Evolutionary conservation across 768 basidiomycete genomes (phyloP).

Genomic region (Vishniacozyma victoriae): DNA sequence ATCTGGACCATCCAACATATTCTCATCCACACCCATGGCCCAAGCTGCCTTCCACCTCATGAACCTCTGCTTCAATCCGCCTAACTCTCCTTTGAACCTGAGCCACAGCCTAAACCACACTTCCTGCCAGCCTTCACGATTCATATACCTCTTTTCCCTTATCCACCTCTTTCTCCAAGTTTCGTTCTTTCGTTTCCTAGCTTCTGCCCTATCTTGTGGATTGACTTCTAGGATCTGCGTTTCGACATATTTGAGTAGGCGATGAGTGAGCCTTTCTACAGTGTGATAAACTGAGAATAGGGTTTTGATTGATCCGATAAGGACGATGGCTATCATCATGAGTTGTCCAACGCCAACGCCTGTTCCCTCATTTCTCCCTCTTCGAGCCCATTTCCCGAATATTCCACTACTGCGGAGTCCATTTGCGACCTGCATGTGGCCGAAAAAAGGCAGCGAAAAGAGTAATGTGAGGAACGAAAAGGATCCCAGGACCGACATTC

Average conservation of each 20-base stretch:
- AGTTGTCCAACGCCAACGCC: constrained; percentile 14
- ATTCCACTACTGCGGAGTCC: constrained; percentile 26
- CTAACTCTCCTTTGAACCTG: constrained; percentile 8
- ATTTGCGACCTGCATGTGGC: constrained; percentile 29
- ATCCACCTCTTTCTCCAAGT: constrained; percentile 20
- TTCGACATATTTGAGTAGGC: constrained; percentile 30
- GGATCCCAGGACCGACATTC: constrained; percentile 31
- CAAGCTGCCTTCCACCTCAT: constrained; percentile 1
- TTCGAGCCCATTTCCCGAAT: constrained; percentile 16
- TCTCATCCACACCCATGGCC: not conserved
- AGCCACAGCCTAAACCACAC: constrained; percentile 15
- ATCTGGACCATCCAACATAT: no score
- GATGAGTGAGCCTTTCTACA: constrained; percentile 9
- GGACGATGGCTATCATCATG: constrained; percentile 32
- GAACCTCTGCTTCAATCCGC: not conserved
- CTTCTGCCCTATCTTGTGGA: constrained; percentile 20
- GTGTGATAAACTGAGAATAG: constrained; percentile 20
- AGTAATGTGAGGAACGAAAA: constrained; percentile 34
- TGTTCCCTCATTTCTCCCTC: constrained; percentile 6
- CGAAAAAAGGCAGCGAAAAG: constrained; percentile 27
- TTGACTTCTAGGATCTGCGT: constrained; percentile 40
- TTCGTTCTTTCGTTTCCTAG: constrained; percentile 5
- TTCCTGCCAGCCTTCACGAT: constrained; percentile 18
- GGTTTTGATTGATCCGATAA: constrained; percentile 33
- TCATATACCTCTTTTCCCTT: constrained; percentile 20